These are phyloP conservation scores for Pouteria glomerata DNA, from an alignment of 148 eudicot genomes.

Conservation along the genomic window DNA sequence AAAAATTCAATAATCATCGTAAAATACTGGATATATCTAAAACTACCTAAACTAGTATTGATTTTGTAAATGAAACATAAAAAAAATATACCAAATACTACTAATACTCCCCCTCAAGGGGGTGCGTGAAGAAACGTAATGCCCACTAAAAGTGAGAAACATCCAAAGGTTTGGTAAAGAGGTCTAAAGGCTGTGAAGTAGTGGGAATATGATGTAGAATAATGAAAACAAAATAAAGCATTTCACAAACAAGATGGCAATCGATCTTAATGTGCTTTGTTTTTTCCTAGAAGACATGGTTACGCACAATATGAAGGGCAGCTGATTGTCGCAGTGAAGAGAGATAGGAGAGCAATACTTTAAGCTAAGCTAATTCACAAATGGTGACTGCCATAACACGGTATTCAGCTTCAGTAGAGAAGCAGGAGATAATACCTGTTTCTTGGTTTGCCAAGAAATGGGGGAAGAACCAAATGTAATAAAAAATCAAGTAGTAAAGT, in stretches of 20 bases:
- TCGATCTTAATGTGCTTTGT: too few species aligned
- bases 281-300: too few species aligned
- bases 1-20: too few species aligned
- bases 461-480: too few species aligned
- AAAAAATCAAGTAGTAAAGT: too few species aligned
- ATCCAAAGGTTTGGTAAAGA: slow-evolving; percentile 4
- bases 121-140: not conserved
- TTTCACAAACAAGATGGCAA: not conserved
- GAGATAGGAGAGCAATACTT: not conserved
- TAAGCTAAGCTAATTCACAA: slow-evolving; percentile 2
- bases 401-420: not conserved
- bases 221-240: not conserved
- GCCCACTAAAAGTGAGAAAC: not conserved
- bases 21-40: too few species aligned
- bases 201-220: not conserved
- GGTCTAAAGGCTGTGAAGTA: not conserved
- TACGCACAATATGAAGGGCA: not conserved
- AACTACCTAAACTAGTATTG: too few species aligned
- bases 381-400: not conserved
- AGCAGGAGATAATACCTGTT: not conserved
- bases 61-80: too few species aligned
- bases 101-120: slow-evolving; percentile 5
- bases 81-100: too few species aligned
- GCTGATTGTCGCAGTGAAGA: slow-evolving; percentile 11
- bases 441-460: not conserved